Evolutionary conservation across 306 rosid species (phyloP), one percentile per base, ranked within the genome.

Genomic region (Notholithocarpus densiflorus): DNA sequence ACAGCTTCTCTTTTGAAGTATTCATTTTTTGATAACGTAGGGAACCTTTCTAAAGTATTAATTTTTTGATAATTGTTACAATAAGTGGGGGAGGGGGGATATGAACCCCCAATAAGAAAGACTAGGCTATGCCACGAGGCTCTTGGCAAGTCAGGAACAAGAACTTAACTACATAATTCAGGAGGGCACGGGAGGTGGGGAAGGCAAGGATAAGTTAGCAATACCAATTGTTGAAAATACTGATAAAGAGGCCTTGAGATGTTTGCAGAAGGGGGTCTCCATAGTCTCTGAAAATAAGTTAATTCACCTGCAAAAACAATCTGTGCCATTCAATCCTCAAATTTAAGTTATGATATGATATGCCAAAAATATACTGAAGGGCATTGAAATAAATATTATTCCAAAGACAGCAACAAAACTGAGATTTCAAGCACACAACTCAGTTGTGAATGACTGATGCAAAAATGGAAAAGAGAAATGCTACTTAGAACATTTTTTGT

Each of bases 171-270:
- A 24, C 21, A 5, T 52, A 4, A 72, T 48, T 60, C 45, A 8
- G 12, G 51, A 68, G 31, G 29, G 18, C 8, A 14, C 4, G 4
- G 45, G 18, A 4, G n/a, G 31, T 37, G 45, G 45, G 12, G 3
- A 40, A 0, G 48, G 26, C 21, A 66, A 52, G 6, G 11, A 77
- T 14, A 7, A 56, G 12, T n/a, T 8, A 11, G 74, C 12, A 73
- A 71, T 86, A 90, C 98, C 96, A 82, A 85, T 64, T 84, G 88
- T 54, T 88, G 98, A 59, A 85, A 82, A 76, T 80, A 83, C 53
- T 74, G 84, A 87, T 73, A 84, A 65, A 87, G 40, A 21, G 97
- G 97, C 85, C 91, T 91, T 52, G 89, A 56, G 68, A 85, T 56
- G 68, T 77, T 72, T n/a, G 93, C 74, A n/a, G 82, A 54, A 68